These are phyloP conservation scores for Lippia alba DNA, from an alignment of 305 asterid genomes.

Conservation along the genomic window DNA sequence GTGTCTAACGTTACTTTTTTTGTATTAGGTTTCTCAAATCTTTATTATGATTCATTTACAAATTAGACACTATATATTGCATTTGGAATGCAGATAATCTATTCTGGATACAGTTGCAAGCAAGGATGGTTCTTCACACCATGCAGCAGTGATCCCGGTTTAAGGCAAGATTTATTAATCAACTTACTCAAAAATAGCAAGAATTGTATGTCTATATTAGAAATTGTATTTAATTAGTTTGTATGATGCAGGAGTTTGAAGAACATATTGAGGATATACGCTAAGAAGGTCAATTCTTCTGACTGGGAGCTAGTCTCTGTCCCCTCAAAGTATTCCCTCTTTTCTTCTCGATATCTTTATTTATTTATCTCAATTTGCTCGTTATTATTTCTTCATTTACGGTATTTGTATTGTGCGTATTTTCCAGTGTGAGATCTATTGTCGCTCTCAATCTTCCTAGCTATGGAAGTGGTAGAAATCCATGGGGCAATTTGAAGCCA, in stretches of 20 bases:
- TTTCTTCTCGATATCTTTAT: constrained; percentile 1
- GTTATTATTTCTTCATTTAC: not conserved
- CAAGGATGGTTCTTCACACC: constrained; percentile 99
- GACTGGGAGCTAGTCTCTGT: constrained; percentile 85
- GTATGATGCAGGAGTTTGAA: constrained; percentile 76
- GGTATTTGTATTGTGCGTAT: constrained; percentile 24
- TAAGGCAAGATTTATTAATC: constrained; percentile 53
- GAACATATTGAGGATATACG: constrained; percentile 85
- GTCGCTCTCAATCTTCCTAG: constrained; percentile 96
- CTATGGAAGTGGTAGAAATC: constrained; percentile 98
- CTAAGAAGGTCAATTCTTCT: constrained; percentile 83
- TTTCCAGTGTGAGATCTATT: constrained; percentile 85
- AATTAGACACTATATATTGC: constrained; percentile 21
- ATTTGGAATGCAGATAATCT: constrained; percentile 59
- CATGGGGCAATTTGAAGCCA: constrained; percentile 96
- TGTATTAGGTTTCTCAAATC: too few relatives aligned
- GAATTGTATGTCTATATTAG: too few relatives aligned
- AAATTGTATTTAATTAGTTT: not conserved
- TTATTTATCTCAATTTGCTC: constrained; percentile 10
- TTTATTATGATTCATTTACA: constrained; percentile 3
- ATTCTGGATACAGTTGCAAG: constrained; percentile 98
- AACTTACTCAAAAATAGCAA: constrained; percentile 7
- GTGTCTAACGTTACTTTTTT: constrained; percentile 1
- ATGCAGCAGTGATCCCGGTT: constrained; percentile 95
- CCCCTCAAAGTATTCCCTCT: constrained; percentile 76